Evolutionary conservation across 140 eudicot genomes (phyloP), one percentile per base, ranked within the genome.

Genomic region (Anethum foeniculum): DNA sequence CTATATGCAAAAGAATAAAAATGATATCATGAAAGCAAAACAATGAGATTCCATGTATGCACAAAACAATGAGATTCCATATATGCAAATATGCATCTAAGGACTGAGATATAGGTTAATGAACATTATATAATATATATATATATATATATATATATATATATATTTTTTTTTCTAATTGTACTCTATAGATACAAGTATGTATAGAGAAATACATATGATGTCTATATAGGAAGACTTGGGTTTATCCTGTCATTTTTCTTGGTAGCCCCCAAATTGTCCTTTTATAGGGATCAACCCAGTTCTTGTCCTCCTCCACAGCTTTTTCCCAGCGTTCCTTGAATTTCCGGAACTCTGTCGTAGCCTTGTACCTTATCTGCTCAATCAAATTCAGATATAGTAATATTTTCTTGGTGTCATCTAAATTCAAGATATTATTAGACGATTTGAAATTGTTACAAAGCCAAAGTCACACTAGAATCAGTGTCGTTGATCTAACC

Each of bases 321-420:
- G 97, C 98, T 81, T 84, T 75, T 77, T 94, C 93, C 98, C 98
- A 94, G 11, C 98, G 86, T 34, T 85, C 88, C 83, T 89, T 88
- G 43, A 94, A 94, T 41, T 39, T 88, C 69, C 83, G 85, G 49
- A 92, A 93, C 89, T 94, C 98, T 16, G 46, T 69, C 3, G 97
- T 90, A 9, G 98, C 89, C 80, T 94, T 94, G 84, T 94, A 88
- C 75, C 98, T 86, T 38, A 92, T 90, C 98, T 94, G 93, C 82
- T 34, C 71, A 79, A 36, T 67, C 62, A 64, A 32, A 51, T 78
- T 6, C 58, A 77, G 64, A 44, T 16, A 2, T 49, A 49, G 43
- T 2, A 54, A 6, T 16, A 6, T 69, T 72, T 8, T 5, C 1
- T 4, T 34, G 43, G 21, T 39, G 51, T 3, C 36, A 51, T 51